Conservation (phyloP, 2,329 filamentous ascomycete species). For the Trichoderma sp. region DNA sequence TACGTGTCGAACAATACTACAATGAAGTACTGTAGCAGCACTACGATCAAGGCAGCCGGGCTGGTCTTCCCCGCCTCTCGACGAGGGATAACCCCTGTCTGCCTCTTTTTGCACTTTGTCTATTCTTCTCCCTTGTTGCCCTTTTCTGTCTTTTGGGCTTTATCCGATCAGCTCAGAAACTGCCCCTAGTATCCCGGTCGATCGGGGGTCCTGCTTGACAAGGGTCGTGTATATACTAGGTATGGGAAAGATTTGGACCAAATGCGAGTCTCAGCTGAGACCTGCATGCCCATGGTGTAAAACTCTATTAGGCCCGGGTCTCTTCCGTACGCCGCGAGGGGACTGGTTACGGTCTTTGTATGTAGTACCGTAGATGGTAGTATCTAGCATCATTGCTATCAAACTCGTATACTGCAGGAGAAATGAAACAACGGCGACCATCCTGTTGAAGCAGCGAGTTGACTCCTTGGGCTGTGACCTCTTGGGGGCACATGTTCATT, state of each 20-base stretch:
- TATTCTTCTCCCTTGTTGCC: not conserved
- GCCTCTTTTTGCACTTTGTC: not conserved
- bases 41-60: not conserved
- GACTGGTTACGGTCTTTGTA: not conserved
- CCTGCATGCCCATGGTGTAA: not conserved
- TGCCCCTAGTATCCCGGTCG: constrained; percentile 2
- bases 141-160: not conserved
- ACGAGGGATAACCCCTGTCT: not conserved
- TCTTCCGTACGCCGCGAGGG: constrained; percentile 2
- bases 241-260: not conserved
- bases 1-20: not conserved
- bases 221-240: not conserved
- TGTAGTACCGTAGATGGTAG: not conserved
- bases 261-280: constrained; percentile 9
- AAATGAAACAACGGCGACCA: not conserved
- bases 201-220: constrained; percentile 14
- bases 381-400: not conserved
- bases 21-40: not conserved
- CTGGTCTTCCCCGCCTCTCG: not conserved
- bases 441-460: not conserved
- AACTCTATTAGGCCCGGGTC: constrained; percentile 2
- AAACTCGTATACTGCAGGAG: not conserved
- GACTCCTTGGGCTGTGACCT: not conserved
- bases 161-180: not conserved
- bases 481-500: not conserved